Evolutionary conservation across 2,329 filamentous ascomycete species (phyloP), one percentile per base, ranked within the genome.

Genomic region (Fusarium sp.): DNA sequence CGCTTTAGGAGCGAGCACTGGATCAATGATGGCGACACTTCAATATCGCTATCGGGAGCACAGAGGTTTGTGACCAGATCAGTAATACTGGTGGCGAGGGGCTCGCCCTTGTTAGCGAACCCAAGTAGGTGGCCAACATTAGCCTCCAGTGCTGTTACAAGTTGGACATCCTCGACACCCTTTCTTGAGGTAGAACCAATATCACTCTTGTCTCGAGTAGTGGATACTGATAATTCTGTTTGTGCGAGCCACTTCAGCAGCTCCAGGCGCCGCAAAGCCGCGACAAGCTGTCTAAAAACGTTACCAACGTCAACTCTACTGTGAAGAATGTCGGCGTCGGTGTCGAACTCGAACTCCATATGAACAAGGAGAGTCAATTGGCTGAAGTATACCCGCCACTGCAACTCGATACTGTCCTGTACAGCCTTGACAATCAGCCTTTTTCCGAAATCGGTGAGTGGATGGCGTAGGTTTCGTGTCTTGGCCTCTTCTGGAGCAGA

Each of bases 291-390:
- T 73, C 88, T 81, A 79, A 91, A 95, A 35, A 95, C 87, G 2
- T 83, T 81, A 49, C 91, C 88, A 60, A 96, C 90, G 28, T 90
- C 87, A 10, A 92, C 81, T 20, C 84, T 80, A 39, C 83, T 79
- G 68, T 87, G 85, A 33, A 89, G 82, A 3, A 87, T 87, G 17
- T 92, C 87, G 40, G 93, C 89, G 41, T 90, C 89, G 68, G 89
- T 87, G 59, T 94, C 91, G 53, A 92, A 87, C 75, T 96, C 93
- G 39, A 90, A 90, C 76, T 96, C 91, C 84, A 98, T 91, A 77
- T 97, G 94, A 11, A 96, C 86, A 17, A 97, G 84, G 8, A 99
- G 84, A 4, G 96, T 85, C 4, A 98, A 82, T 59, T 98, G 87
- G 74, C 95, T 93, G 65, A 96, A 89, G 50, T 96, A 88, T 10